phyloP scores from a whole-genome alignment of 1,284 basidiomycete genomes.

The Cryptococcus deneoformans region DNA sequence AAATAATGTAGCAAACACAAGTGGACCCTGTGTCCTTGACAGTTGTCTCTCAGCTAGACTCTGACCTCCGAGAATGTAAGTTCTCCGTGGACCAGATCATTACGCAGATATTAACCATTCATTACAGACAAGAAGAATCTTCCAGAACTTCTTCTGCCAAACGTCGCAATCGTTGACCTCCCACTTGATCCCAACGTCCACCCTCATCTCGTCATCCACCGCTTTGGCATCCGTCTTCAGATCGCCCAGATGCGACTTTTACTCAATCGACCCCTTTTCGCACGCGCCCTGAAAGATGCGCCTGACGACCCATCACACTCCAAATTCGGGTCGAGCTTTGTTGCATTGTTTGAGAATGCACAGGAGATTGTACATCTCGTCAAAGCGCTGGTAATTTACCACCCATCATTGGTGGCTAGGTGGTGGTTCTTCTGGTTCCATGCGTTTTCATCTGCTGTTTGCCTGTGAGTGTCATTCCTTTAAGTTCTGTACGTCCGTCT shows the following conservation, averaged over 20 bases:
- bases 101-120: background rate
- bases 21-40: conserved; percentile 32
- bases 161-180: conserved; percentile 33
- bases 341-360: conserved; percentile 43
- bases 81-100: background rate
- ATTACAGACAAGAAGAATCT: conserved; percentile 34
- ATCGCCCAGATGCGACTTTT: conserved; percentile 43
- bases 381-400: conserved; percentile 45
- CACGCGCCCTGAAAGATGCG: conserved; percentile 38
- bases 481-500: background rate
- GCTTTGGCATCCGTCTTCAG: conserved; percentile 43
- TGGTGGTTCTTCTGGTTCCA: conserved; percentile 51
- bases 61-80: conserved; percentile 40
- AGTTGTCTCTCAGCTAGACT: conserved; percentile 35
- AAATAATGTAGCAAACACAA: conserved; percentile 38
- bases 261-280: conserved; percentile 44
- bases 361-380: conserved; percentile 47
- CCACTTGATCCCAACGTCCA: conserved; percentile 36
- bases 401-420: conserved; percentile 42
- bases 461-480: conserved; percentile 31
- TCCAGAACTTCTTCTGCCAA: conserved; percentile 36
- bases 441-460: conserved; percentile 44
- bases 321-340: conserved; percentile 37
- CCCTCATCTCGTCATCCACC: conserved; percentile 46
- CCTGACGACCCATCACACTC: conserved; percentile 32